Conservation (phyloP, 108 stramenopile species). For the Nannochloropsis salina region DNA sequence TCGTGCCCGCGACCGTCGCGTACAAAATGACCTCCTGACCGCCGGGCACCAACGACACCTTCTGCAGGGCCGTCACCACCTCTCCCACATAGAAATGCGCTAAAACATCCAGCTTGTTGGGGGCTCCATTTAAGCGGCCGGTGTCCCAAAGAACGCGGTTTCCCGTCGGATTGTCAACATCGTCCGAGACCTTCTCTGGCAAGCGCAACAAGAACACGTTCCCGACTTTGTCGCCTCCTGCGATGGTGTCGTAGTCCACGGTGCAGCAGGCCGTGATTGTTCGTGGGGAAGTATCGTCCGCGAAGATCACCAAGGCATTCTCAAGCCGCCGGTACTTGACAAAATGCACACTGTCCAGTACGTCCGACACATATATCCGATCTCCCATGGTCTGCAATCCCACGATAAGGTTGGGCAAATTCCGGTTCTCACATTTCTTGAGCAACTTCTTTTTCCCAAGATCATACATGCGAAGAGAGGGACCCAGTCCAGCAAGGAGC, state of each 20-base stretch:
- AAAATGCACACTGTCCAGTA: slow-evolving; percentile 77
- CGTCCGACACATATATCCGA: slow-evolving; percentile 75
- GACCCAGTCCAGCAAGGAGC: slow-evolving; percentile 85
- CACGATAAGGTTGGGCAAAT: slow-evolving; percentile 77
- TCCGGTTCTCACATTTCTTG: slow-evolving; percentile 85
- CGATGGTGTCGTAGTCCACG: slow-evolving; percentile 91
- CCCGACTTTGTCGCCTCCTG: slow-evolving; percentile 93
- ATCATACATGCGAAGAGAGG: slow-evolving; percentile 77
- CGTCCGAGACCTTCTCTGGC: slow-evolving; percentile 42
- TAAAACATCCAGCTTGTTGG: slow-evolving; percentile 75
- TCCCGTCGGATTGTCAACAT: slow-evolving; percentile 55
- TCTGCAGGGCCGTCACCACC: slow-evolving; percentile 81
- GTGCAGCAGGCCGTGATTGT: slow-evolving; percentile 74
- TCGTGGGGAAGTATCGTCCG: slow-evolving; percentile 78
- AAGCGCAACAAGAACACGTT: slow-evolving; percentile 81
- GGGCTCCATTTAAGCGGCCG: slow-evolving; percentile 52
- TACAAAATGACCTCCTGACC: slow-evolving; percentile 82
- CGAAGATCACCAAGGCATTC: slow-evolving; percentile 76
- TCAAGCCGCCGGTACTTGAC: slow-evolving; percentile 76
- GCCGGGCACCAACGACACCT: slow-evolving; percentile 78
- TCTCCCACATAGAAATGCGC: slow-evolving; percentile 83
- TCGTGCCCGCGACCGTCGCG: slow-evolving; percentile 79
- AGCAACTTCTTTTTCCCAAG: slow-evolving; percentile 94
- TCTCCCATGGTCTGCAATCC: slow-evolving; percentile 74
- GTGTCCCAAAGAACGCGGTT: slow-evolving; percentile 55